Percentiles rank a stretch among this genome's conserved stretches.
Conservation (phyloP, 495 filamentous ascomycete genomes). For the Lasiosphaeria ovina region DNA sequence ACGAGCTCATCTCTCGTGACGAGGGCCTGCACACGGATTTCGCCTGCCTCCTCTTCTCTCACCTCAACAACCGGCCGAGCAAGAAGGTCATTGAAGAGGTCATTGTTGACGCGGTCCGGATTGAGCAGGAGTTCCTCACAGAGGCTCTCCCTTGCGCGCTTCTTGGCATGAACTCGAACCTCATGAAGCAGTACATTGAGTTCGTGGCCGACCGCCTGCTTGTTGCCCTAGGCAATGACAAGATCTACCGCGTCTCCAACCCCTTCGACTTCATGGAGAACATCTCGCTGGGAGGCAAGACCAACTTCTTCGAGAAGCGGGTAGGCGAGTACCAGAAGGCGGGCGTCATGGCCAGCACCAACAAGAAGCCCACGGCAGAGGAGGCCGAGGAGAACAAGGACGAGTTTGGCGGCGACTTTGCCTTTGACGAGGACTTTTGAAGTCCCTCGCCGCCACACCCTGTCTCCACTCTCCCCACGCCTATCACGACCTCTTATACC, state of each 20-base stretch:
- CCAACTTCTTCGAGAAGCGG: conserved; percentile 99
- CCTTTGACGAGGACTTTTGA: conserved; percentile 97
- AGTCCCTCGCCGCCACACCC: conserved; percentile 6
- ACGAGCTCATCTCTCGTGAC: conserved; percentile 99
- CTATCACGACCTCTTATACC: conserved; percentile 22
- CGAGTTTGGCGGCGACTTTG: conserved; percentile 75
- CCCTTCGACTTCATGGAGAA: conserved; percentile 99
- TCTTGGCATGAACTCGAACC: conserved; percentile 92
- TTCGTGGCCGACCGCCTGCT: conserved; percentile 97
- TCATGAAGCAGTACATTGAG: conserved; percentile 99
- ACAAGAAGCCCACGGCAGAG: conserved; percentile 64
- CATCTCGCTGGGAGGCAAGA: conserved; percentile 97
- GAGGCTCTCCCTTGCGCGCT: conserved; percentile 89
- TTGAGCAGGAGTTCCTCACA: conserved; percentile 97
- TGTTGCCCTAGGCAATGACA: conserved; percentile 85
- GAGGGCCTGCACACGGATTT: conserved; percentile 99
- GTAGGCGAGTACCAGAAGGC: conserved; percentile 99
- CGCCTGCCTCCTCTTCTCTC: conserved; percentile 92
- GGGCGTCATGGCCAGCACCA: conserved; percentile 92
- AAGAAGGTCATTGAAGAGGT: conserved; percentile 78
- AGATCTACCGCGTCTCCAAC: conserved; percentile 88
- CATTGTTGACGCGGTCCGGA: conserved; percentile 88
- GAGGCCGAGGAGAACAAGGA: conserved; percentile 46
- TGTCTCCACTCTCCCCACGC: conserved; percentile 13
- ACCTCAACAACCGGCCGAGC: conserved; percentile 85